These are phyloP conservation scores for Brasenia schreberi DNA, from an alignment of 164 flowering plant species.

Conservation along the genomic window DNA sequence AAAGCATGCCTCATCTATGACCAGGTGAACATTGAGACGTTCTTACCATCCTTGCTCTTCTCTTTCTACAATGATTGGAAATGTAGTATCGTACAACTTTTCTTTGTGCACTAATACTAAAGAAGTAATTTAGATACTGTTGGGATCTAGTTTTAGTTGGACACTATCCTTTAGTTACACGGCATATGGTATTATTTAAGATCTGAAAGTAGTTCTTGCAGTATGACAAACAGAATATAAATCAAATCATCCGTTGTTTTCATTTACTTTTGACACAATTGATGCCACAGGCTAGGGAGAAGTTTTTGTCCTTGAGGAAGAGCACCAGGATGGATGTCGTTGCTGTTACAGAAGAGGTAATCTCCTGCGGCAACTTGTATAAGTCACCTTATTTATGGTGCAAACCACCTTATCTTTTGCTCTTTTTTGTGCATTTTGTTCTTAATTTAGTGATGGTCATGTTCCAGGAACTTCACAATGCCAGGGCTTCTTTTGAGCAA, in stretches of 20 bases:
- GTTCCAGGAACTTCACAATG: slow-evolving; percentile 85
- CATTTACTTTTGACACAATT: background rate
- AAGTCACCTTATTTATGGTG: background rate
- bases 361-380: slow-evolving; percentile 1
- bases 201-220: background rate
- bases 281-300: slow-evolving; percentile 47
- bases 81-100: background rate
- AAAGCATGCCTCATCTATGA: slow-evolving; percentile 55
- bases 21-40: slow-evolving; percentile 26
- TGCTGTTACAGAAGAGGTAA: slow-evolving; percentile 50
- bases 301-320: slow-evolving; percentile 51
- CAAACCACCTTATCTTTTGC: background rate
- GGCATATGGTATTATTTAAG: background rate
- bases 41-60: background rate
- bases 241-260: background rate
- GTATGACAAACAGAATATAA: background rate
- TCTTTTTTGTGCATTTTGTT: background rate
- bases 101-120: background rate
- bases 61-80: background rate
- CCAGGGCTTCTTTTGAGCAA: slow-evolving; percentile 87
- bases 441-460: slow-evolving; percentile 32
- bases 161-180: background rate
- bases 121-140: no score
- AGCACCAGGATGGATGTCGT: slow-evolving; percentile 47
- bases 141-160: background rate